Evolutionary conservation across 208 protist species (phyloP), one percentile per base, ranked within the genome.

Genomic region (Trypanosoma theileri): DNA sequence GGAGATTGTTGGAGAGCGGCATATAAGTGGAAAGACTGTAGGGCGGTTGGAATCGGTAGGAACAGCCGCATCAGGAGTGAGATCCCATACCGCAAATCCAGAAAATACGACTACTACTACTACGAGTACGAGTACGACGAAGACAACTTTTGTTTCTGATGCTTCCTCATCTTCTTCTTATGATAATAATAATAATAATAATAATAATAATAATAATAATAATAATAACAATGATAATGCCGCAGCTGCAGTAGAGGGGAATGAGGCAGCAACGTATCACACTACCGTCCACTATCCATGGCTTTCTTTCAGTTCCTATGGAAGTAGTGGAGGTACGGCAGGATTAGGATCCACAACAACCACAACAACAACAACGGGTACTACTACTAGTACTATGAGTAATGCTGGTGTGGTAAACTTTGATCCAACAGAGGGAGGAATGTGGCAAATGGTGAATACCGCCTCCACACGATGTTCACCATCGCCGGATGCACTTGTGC

Each of bases 391-490:
- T 8, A 35, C n/a, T 16, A 62, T 19, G 7, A 19, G n/a, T 58
- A 42, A 11, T 35, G 28, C 28, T 35, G 28, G 28, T 35, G 28
- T 35, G 1, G 28, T 35, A 35, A 35, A 22, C 28, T 94, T 83
- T 70, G 88, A 94, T 58, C 88, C 82, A 14, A 91, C 85, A 3
- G 88, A 94, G 63, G 66, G 63, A n/a, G 88, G 88, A 9, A 11
- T 82, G 60, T 94, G 85, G 85, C 69, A 80, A 22, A 86, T 94
- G 81, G 76, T 84, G 50, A 91, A 89, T 63, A 68, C 80, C 13
- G 70, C 72, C 56, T 85, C 85, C 53, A 74, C 77, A 46, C 80
- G 88, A 24, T 81, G 79, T 70, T 85, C 85, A 7, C 85, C 85
- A 0, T 82, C 79, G 0, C 82, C 82, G 17, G 82, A 87, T 26